Base-by-base conservation (phyloP, 306 rosid genomes). In the Vicia sativa region DNA sequence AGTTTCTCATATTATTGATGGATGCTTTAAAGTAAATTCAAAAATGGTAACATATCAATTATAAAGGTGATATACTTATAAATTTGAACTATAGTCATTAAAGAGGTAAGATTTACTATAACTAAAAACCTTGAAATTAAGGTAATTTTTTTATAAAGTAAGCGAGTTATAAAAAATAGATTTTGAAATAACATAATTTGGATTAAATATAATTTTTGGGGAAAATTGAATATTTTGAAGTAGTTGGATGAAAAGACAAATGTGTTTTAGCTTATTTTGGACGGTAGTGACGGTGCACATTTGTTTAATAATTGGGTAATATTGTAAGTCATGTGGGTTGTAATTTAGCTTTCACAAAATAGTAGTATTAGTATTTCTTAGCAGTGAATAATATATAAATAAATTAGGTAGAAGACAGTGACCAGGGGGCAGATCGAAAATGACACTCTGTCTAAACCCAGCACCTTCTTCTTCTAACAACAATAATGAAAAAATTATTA, bases 341-440 rank as follows among this genome's bases (percentile, higher is more conserved):
- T 16, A 50, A 31, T 62, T 71, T 63, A 34, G 75, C 74, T 68
- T 81, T 77, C 79, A 43, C 21, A 23, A 2, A 2, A 23, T 25
- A 23, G 7, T 34, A 34, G 9, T 53, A 49, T 9, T 50, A 12
- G 64, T 6, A 41, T 56, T 5, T 19, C 15, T 3, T 57, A 3
- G 23, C 58, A 41, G 3, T 11, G 50, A 42, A 0, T 1, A 8
- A 61, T 21, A 74, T 69, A 15, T 23, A 34, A 34, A 77, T 66
- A 55, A 57, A 72, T 74, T 84, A 39, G 86, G 84, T 87, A 35
- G 34, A 55, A 52, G 87, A 84, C 72, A 67, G 5, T 74, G 89
- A 80, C 86, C 62, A 29, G 45, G 54, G 81, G 57, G 29, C 86
- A 6, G 59, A 72, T 70, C 18, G 82, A 87, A 68, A 75, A 3